Conservation (phyloP, 768 basidiomycete genomes). For the Tephrocybe sp. region DNA sequence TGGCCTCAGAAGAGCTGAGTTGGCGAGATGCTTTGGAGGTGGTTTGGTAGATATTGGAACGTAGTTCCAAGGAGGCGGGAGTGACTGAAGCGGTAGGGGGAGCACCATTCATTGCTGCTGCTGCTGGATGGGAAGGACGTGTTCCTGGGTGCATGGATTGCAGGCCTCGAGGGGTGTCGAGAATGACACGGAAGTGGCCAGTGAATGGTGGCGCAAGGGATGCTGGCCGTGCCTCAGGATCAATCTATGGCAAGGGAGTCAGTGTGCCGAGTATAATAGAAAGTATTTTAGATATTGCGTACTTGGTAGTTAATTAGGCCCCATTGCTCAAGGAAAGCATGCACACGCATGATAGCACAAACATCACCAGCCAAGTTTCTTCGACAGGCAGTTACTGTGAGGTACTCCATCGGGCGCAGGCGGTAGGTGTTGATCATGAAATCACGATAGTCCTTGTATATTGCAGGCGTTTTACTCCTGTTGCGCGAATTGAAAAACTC, state of each 20-base stretch:
- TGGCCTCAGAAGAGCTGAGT: constrained; percentile 67
- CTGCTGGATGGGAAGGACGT: constrained; percentile 45
- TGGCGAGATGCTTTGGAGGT: constrained; percentile 79
- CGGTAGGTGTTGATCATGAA: constrained; percentile 99
- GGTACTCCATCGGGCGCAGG: constrained; percentile 88
- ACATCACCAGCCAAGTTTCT: constrained; percentile 97
- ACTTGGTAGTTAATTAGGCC: constrained; percentile 99
- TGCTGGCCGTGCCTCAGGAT: constrained; percentile 93
- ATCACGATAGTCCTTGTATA: constrained; percentile 99
- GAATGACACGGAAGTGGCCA: constrained; percentile 96
- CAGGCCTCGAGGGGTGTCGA: constrained; percentile 94
- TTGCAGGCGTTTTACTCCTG: constrained; percentile 90
- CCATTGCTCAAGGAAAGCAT: constrained; percentile 99
- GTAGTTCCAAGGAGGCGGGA: constrained; percentile 81
- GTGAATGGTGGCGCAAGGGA: constrained; percentile 96
- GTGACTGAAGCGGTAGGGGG: constrained; percentile 47
- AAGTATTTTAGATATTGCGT: constrained; percentile 22
- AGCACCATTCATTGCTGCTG: constrained; percentile 33
- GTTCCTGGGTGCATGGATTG: constrained; percentile 90
- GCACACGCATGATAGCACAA: constrained; percentile 97
- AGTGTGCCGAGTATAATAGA: neutral
- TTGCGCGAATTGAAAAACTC: constrained; percentile 99
- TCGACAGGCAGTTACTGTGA: constrained; percentile 96
- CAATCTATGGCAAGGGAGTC: constrained; percentile 57
- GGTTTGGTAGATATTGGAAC: constrained; percentile 84